Evolutionary conservation across 345 rosid species (phyloP), one percentile per base, ranked within the genome.

Genomic region (Aegle marmelos): DNA sequence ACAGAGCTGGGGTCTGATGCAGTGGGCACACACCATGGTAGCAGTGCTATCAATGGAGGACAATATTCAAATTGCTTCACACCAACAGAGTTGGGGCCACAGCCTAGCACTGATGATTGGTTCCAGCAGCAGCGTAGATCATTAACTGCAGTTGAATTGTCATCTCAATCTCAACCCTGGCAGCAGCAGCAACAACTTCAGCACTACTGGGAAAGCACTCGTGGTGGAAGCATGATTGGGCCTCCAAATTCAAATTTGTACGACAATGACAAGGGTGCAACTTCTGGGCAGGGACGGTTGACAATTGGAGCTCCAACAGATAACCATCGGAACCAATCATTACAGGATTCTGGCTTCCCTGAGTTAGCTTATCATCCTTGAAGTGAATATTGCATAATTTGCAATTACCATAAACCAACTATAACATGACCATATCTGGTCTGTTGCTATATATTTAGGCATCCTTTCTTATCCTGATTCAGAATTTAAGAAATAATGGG

Each of bases 51-150:
- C 25, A 24, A 73, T 73, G 66, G 66, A 72, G 34, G 54, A 24
- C 76, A 73, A 25, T 11, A 24, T 9, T 37, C 56, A 25, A 73
- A 59, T 16, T 73, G 76, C 34, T 73, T 37, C 56, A 73, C 14
- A 48, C 70, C 61, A 21, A 63, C 45, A 6, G 48, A 48, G 28
- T 48, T 45, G 70, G 70, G 31, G 60, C 78, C 70, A 30, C 31
- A 31, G 36, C 45, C 70, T 50, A 1, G n/a, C 41, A 34, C 41
- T n/a, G 56, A 63, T 63, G 31, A 74, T 28, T 41, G 77, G 77
- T 30, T 61, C 77, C 77, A 61, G 58, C 41, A 22, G 59, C 61
- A 74, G 21, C 10, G 58, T 8, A 45, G 39, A 25, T 45, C 58
- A 45, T 41, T 45, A 22, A 6, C 59, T 61, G 77, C 45, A 37